Percentiles rank a stretch among this genome's conserved stretches.
Evolutionary conservation across 2,329 filamentous ascomycete genomes (phyloP).

Genomic region (Trichoderma arundinaceum): DNA sequence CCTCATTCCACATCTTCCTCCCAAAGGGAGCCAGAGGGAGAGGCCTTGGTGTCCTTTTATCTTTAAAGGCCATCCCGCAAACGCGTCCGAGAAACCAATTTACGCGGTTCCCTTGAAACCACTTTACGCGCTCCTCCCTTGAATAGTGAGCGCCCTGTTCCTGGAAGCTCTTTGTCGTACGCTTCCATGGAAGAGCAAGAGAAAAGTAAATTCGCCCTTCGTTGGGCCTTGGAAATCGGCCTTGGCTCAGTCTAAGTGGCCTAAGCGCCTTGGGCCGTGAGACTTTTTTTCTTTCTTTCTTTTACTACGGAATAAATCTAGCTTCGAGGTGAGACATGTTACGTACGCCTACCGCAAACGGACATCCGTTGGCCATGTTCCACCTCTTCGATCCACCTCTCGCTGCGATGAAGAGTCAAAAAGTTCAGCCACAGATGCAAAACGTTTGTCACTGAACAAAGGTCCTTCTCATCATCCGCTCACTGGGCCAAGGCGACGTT

Average conservation of each 20-base stretch:
- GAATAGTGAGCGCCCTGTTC: background rate
- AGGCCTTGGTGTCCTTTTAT: background rate
- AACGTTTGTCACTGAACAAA: conserved; percentile 19
- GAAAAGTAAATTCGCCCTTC: background rate
- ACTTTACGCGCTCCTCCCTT: conserved; percentile 21
- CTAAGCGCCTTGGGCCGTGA: conserved; percentile 5
- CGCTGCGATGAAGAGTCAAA: conserved; percentile 12
- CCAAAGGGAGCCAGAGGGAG: background rate
- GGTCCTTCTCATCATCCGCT: conserved; percentile 3
- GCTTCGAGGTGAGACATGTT: conserved; percentile 15
- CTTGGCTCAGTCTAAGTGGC: background rate
- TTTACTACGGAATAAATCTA: conserved; percentile 12
- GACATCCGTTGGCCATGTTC: conserved; percentile 4
- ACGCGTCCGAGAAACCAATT: conserved; percentile 14
- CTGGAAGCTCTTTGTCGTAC: background rate
- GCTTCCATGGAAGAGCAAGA: background rate
- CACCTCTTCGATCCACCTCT: background rate
- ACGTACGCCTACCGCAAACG: conserved; percentile 21
- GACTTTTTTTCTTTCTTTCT: conserved; percentile 1
- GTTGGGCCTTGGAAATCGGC: background rate
- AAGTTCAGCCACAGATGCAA: conserved; percentile 26
- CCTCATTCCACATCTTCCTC: conserved; percentile 8
- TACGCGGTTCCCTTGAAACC: conserved; percentile 19
- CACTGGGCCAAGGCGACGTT: background rate
- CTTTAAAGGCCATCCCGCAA: background rate